phyloP scores from a whole-genome alignment of 31 red algal species.

The Porphyra umbilicalis region DNA sequence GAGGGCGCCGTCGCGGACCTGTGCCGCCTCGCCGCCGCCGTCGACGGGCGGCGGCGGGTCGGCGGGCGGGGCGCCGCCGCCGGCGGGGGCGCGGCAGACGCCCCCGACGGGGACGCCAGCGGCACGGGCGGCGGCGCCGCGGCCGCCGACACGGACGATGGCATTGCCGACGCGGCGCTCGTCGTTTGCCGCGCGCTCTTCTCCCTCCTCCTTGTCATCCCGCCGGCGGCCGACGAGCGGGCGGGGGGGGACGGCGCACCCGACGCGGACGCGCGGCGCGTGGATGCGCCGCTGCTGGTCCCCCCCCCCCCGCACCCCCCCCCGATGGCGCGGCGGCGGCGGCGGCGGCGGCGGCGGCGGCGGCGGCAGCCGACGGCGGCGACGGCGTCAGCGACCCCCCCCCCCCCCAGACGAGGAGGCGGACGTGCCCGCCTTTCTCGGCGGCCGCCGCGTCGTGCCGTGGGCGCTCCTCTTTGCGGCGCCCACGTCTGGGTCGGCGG shows the following conservation, averaged over 20 bases:
- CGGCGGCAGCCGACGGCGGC: not conserved
- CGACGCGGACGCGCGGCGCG: not conserved
- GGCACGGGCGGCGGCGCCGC: too few relatives aligned
- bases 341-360: not conserved
- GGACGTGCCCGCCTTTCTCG: not conserved
- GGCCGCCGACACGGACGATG: not conserved
- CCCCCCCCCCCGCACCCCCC: too few relatives aligned
- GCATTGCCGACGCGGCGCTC: not conserved
- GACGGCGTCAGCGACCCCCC: not conserved
- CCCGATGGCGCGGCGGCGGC: conserved; percentile 1
- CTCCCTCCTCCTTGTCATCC: not conserved
- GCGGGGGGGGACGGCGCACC: not conserved
- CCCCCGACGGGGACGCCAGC: too few relatives aligned
- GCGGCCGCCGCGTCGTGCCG: not conserved
- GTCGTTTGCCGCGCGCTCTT: not conserved
- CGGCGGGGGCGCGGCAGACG: too few relatives aligned
- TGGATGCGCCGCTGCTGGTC: too few relatives aligned
- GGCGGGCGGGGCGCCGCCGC: too few relatives aligned
- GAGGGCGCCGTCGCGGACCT: not conserved
- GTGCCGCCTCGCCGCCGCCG: not conserved
- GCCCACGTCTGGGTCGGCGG: not conserved
- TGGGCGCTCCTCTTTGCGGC: not conserved
- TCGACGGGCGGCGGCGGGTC: too few relatives aligned
- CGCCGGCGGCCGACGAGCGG: not conserved
- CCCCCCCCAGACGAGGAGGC: not conserved